Evolutionary conservation across 495 filamentous ascomycete species (phyloP).

Genomic region (Tuber umbilicatum): DNA sequence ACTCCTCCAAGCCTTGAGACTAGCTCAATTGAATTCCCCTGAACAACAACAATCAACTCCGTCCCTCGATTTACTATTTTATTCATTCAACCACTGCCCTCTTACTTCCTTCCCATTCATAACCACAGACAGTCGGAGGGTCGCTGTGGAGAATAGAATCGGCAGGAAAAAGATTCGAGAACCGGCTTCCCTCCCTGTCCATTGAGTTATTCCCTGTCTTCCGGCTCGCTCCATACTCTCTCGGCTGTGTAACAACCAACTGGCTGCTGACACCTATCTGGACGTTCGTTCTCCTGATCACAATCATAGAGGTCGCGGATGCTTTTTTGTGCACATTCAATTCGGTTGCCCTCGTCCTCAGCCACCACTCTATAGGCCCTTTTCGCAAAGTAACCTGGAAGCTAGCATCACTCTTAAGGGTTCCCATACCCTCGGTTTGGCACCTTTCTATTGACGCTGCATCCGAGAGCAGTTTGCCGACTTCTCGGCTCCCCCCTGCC

Average conservation of each 20-base stretch:
- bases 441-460: constrained; percentile 33
- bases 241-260: constrained; percentile 32
- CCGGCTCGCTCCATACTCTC: constrained; percentile 35
- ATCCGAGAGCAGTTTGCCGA: constrained; percentile 31
- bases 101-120: constrained; percentile 24
- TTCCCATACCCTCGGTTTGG: constrained; percentile 31
- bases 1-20: constrained; percentile 16
- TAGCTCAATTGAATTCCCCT: constrained; percentile 7
- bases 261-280: constrained; percentile 35
- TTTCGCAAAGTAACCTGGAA: neutral
- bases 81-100: constrained; percentile 18
- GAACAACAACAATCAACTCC: constrained; percentile 19
- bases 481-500: constrained; percentile 29
- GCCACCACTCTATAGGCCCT: neutral
- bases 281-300: constrained; percentile 35
- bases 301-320: constrained; percentile 32
- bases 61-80: constrained; percentile 18
- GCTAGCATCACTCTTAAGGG: constrained; percentile 1
- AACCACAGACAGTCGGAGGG: constrained; percentile 26
- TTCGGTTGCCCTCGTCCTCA: neutral
- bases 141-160: constrained; percentile 20
- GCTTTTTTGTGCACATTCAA: constrained; percentile 18
- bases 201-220: constrained; percentile 36
- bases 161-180: constrained; percentile 16
- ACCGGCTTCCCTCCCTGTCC: constrained; percentile 26